Evolutionary conservation across 495 filamentous ascomycete genomes (phyloP).

Genomic region (Daldinia caldariorum): DNA sequence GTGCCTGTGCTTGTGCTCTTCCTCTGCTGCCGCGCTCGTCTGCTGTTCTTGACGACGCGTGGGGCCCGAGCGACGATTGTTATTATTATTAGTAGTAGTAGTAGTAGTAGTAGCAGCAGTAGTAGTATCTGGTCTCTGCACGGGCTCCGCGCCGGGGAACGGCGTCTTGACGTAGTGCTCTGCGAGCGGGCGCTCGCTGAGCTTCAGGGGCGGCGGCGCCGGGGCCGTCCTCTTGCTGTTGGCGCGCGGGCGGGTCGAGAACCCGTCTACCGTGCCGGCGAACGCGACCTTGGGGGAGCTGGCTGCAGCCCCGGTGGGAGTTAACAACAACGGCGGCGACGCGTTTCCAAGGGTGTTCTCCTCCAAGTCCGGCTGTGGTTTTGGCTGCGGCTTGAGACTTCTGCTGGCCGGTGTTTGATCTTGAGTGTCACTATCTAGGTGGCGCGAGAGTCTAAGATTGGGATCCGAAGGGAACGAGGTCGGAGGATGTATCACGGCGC

Average conservation of each 20-base stretch:
- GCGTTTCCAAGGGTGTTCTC: neutral
- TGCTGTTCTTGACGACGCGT: neutral
- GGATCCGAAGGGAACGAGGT: conserved; percentile 32
- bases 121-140: neutral
- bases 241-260: conserved; percentile 19
- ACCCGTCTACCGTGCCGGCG: neutral
- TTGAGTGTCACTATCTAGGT: neutral
- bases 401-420: neutral
- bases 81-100: too few species aligned
- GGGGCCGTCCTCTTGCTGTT: conserved; percentile 15
- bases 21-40: neutral
- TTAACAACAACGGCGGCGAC: neutral
- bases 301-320: neutral
- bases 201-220: conserved; percentile 41
- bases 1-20: neutral
- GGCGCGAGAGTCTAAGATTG: conserved; percentile 6
- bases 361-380: neutral
- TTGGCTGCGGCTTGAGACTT: too few species aligned
- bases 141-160: conserved; percentile 18
- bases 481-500: conserved; percentile 35
- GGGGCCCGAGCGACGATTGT: too few species aligned
- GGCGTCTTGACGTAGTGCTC: conserved; percentile 42
- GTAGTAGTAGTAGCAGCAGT: too few species aligned
- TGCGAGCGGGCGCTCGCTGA: conserved; percentile 30
- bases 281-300: conserved; percentile 3